Evolutionary conservation across 345 rosid genomes (phyloP), one percentile per base, ranked within the genome.

Genomic region (Salix dunnii): DNA sequence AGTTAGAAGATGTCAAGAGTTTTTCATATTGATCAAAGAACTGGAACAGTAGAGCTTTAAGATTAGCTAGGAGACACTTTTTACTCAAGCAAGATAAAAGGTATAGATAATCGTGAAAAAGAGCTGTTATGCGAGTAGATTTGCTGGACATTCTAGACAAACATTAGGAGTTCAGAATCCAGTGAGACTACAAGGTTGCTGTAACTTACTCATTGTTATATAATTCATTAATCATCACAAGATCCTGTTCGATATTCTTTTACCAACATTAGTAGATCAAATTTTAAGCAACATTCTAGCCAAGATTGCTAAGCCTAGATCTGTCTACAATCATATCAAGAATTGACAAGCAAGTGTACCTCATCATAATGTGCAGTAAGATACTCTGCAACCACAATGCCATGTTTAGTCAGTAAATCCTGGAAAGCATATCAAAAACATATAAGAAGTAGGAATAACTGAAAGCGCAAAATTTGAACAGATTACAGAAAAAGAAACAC

Each of bases 361-460:
- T 93, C 99, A 40, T 79, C 90, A 81, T 90, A 96, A 76, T 90
- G 99, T 72, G 88, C 84, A 78, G 89, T 87, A 75, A 93, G 92
- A 85, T 85, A 96, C 80, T 87, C 91, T 20, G 96, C 88, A 76
- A 95, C 98, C 10, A 91, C 82, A 38, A 84, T 83, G 46, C 71
- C 93, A 82, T 95, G 98, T 85, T 90, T 91, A 14, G 94, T 91
- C 63, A 95, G 96, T 78, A 95, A 90, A 88, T 95, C 98, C 99
- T 93, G 91, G 70, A 64, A 84, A 79, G 73, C 53, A 53, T 72
- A 65, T 36, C n/a, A 76, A 18, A 18, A 38, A 58, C 65, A 67
- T 28, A 72, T 20, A 72, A 64, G 55, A 72, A 76, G 61, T 46
- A 74, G n/a, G 55, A 74, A 70, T 36, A 55, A 40, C 63, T 30